Evolutionary conservation across 2,329 filamentous ascomycete species (phyloP), one percentile per base, ranked within the genome.

Genomic region (Trichoderma gracile): DNA sequence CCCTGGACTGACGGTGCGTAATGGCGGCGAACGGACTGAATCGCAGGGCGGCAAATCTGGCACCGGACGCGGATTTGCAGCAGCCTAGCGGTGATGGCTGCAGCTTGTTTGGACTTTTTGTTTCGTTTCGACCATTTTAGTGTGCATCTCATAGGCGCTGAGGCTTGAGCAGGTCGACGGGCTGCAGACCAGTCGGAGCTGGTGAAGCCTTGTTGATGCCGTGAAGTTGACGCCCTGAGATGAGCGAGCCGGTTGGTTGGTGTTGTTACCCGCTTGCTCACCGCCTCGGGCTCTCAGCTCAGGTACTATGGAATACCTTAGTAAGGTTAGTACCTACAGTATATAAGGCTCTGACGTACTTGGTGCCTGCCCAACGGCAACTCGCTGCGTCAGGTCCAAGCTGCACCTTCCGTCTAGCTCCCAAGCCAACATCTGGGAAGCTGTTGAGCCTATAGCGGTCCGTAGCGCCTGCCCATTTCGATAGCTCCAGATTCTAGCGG

Each of bases 1-100:
- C 14, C 43, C 27, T 43, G 14, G 27, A 2, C 17, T 10, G 9
- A n/a, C 33, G 42, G 25, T 55, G 27, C 33, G 53, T 43, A 19
- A 53, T 53, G 47, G 58, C 47, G 58, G 23, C 17, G 23, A 23
- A n/a, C 15, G 19, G 47, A 54, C 47, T 54, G 49, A 46, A 21
- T 54, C 59, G 59, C 49, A 27, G 40, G 59, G 49, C 59, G 50
- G 49, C 49, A 62, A 53, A 10, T 38, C 33, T 38, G 33, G 33
- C 33, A 38, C 33, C 33, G 33, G 33, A 38, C 21, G 17, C 14
- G n/a, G 21, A 14, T 50, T 50, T 6, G 21, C 38, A 43, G 38
- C 19, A n/a, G 30, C n/a, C 38, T 38, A 23, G 33, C 52, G 30
- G 52, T 54, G 30, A 54, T 19, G 43, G 30, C 1, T 2, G 33